Evolutionary conservation across 129 eudicot species (phyloP).

Genomic region (Cynara cardunculus): DNA sequence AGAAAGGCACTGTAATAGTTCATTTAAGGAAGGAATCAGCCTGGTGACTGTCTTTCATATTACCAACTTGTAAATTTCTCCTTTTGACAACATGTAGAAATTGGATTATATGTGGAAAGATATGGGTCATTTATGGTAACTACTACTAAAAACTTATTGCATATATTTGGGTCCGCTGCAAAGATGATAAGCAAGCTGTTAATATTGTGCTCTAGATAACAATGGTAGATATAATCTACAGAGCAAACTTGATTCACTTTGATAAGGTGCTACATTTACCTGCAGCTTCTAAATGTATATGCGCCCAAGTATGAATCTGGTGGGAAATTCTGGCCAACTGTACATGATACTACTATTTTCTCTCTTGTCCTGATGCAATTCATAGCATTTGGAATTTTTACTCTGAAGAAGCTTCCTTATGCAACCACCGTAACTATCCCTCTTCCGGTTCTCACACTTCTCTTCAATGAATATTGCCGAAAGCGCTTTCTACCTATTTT

Average conservation of each 20-base stretch:
- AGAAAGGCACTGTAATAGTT: background rate
- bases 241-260: background rate
- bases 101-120: background rate
- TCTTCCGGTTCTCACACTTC: constrained; percentile 55
- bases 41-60: too few species aligned
- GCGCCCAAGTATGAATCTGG: constrained; percentile 59
- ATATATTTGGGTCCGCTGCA: background rate
- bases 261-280: background rate
- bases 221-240: background rate
- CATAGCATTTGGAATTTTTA: constrained; percentile 66
- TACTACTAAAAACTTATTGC: background rate
- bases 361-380: constrained; percentile 66
- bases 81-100: constrained; percentile 1
- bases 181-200: background rate
- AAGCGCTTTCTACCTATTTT: constrained; percentile 66
- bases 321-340: constrained; percentile 70
- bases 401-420: constrained; percentile 45
- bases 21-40: background rate
- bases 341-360: constrained; percentile 63
- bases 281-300: constrained; percentile 69
- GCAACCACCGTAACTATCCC: constrained; percentile 44
- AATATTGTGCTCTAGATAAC: background rate
- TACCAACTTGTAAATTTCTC: background rate
- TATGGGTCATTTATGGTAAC: background rate
- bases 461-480: constrained; percentile 68